Conservation (phyloP, 345 rosid genomes). For the Dipteronia sinensis region DNA sequence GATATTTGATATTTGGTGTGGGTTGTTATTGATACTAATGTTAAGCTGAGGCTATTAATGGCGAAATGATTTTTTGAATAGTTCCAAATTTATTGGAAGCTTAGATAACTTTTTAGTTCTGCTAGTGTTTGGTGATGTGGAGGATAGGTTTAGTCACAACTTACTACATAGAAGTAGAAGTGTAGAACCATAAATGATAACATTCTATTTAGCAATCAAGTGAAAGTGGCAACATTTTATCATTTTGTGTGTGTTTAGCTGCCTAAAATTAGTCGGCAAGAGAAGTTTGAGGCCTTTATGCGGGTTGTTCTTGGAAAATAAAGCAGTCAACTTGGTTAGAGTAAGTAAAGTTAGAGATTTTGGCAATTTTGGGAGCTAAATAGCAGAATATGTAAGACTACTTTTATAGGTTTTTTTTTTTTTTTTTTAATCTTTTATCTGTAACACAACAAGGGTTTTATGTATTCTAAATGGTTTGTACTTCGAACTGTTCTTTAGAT, state of each 20-base stretch:
- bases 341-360: not conserved
- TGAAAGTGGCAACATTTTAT: not conserved
- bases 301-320: not conserved
- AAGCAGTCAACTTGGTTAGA: not conserved
- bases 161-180: not conserved
- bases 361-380: not conserved
- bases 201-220: not conserved
- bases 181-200: not conserved
- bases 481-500: not conserved
- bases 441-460: not conserved
- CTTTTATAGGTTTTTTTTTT: not conserved
- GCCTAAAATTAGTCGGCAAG: not conserved
- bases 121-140: not conserved
- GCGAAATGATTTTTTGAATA: not conserved
- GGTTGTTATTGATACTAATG: not conserved
- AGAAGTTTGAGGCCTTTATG: not conserved
- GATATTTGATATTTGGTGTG: not conserved
- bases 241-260: not conserved
- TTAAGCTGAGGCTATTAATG: not conserved
- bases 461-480: not conserved
- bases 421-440: not conserved
- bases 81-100: constrained; percentile 17
- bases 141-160: not conserved
- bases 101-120: not conserved
- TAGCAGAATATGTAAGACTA: constrained; percentile 9